These are phyloP conservation scores for Rhizophora mangle DNA, from an alignment of 345 rosid genomes.

Conservation along the genomic window DNA sequence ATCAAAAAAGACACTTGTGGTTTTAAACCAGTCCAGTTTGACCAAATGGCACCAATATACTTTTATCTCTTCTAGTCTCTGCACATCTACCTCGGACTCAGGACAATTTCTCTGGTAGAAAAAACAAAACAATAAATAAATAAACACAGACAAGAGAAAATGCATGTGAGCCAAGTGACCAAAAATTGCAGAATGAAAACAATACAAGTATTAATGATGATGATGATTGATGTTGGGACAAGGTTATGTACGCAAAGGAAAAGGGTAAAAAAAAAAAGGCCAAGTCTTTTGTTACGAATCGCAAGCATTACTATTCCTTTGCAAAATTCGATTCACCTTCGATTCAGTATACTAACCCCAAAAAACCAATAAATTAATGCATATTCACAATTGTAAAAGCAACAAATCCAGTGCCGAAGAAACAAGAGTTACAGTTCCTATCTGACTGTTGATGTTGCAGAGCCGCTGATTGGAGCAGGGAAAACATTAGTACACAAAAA, in stretches of 20 bases:
- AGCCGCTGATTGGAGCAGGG: not conserved
- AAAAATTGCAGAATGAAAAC: slow-evolving; percentile 24
- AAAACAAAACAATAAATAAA: not conserved
- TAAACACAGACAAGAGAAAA: slow-evolving; percentile 20
- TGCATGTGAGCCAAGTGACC: slow-evolving; percentile 40
- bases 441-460: slow-evolving; percentile 16
- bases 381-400: not conserved
- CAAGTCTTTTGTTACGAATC: slow-evolving; percentile 23
- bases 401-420: not conserved
- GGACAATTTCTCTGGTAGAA: slow-evolving; percentile 16
- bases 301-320: slow-evolving; percentile 44
- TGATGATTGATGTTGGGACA: slow-evolving; percentile 15
- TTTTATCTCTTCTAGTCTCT: slow-evolving; percentile 19
- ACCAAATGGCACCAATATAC: slow-evolving; percentile 30
- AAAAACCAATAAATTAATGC: not conserved
- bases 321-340: slow-evolving; percentile 31
- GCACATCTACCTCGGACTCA: slow-evolving; percentile 19
- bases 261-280: slow-evolving; percentile 12
- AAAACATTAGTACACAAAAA: not conserved
- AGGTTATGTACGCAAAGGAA: slow-evolving; percentile 24
- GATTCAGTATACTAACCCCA: slow-evolving; percentile 25
- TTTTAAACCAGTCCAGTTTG: slow-evolving; percentile 23
- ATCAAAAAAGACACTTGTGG: slow-evolving; percentile 1
- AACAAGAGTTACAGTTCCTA: slow-evolving; percentile 2
- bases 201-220: slow-evolving; percentile 28